A percentile compares a stretch with the other conserved stretches of the same genome.
phyloP scores from a whole-genome alignment of 1,284 basidiomycete species.

The Apiotrichum mycotoxinovorans region DNA sequence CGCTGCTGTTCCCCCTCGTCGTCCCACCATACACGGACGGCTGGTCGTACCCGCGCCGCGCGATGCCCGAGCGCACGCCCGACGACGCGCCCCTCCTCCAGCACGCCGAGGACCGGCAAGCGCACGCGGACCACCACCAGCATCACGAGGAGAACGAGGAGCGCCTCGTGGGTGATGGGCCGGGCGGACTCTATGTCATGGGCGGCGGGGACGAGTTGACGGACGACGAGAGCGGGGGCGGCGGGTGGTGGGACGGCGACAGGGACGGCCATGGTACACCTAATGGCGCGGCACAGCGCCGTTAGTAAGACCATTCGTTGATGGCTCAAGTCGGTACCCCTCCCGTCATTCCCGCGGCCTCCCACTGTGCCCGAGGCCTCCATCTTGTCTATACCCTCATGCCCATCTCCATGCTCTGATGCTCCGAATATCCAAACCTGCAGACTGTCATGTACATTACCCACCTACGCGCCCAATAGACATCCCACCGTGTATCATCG shows the following conservation, averaged over 20 bases:
- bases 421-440: too few species aligned
- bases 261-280: neutral
- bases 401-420: neutral
- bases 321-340: too few species aligned
- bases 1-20: constrained; percentile 75
- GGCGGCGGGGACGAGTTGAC: constrained; percentile 29
- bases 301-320: too few species aligned
- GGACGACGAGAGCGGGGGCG: constrained; percentile 23
- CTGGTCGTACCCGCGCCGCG: constrained; percentile 56
- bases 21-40: constrained; percentile 83
- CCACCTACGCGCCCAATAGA: neutral
- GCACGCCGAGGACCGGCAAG: constrained; percentile 13
- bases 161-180: constrained; percentile 53
- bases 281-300: neutral
- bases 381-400: too few species aligned
- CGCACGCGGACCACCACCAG: too few species aligned
- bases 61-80: constrained; percentile 18
- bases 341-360: too few species aligned
- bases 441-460: too few species aligned
- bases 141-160: constrained; percentile 56
- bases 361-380: too few species aligned
- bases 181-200: constrained; percentile 49
- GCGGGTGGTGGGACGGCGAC: constrained; percentile 18
- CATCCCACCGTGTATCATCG: neutral
- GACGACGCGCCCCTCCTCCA: neutral